Percentiles rank a stretch among this genome's conserved stretches.
Conservation (phyloP, 768 basidiomycete genomes). For the Lactifluus echinatus region DNA sequence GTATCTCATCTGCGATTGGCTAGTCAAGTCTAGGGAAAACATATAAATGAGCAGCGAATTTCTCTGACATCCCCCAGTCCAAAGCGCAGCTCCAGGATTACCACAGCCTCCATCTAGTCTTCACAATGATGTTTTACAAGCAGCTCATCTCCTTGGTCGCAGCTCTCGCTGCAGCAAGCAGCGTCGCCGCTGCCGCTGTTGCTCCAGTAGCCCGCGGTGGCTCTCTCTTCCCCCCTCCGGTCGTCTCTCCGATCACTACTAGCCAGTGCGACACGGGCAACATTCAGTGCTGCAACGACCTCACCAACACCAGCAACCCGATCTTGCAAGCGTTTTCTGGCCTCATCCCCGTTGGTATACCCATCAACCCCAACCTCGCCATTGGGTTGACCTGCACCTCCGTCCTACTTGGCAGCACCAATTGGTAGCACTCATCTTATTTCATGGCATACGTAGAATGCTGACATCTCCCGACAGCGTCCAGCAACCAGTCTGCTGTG, state of each 20-base stretch:
- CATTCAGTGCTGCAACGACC: background rate
- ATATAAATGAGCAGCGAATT: background rate
- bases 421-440: background rate
- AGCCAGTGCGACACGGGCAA: background rate
- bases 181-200: background rate
- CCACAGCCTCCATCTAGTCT: background rate
- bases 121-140: background rate
- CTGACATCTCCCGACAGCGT: background rate
- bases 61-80: background rate
- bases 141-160: background rate
- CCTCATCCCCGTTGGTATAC: background rate
- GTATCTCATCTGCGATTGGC: background rate
- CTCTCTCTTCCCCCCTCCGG: background rate
- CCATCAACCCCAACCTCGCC: background rate
- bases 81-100: background rate
- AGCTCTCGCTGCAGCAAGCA: background rate
- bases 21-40: background rate
- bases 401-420: background rate
- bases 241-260: background rate
- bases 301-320: background rate
- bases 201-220: background rate
- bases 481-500: background rate
- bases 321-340: fast-evolving
- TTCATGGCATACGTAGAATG: no score
- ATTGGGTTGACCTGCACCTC: background rate